Base-by-base conservation (phyloP, 2,329 filamentous ascomycete genomes). In the Penicillium paneum region DNA sequence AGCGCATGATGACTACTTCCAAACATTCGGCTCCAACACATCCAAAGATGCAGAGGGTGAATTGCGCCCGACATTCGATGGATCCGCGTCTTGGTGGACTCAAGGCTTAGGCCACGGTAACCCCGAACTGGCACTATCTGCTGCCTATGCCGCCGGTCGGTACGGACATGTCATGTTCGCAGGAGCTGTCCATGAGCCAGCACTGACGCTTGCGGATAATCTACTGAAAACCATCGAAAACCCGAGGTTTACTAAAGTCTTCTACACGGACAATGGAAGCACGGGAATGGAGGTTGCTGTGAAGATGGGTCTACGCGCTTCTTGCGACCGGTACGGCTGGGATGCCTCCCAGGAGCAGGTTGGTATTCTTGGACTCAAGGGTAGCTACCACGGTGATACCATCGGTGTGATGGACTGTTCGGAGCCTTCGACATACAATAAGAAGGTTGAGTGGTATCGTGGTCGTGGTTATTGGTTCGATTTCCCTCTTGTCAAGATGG, bases 101-200 rank as follows among this genome's bases (percentile, higher is more conserved):
- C 91, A 95, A 71, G 90, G 90, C 2, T 80, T 95, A 0, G 90
- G 91, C 1, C 91, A 95, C 61, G 88, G 86, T 6, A 91, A 90
- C 62, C 83, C 89, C 0, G 75, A 79, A 0, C 77, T 95, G 1
- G 83, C 89, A 0, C 80, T 94, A 1, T 85, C 88, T 0, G 89
- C 90, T 2, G 88, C 90, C 0, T 87, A 94, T 66, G 90, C 91
- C 0, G 89, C 90, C 1, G 90, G 90, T 8, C 81, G 90, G 28
- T 95, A 94, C 65, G 90, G 90, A 0, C 90, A 95, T 71, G 88
- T 94, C 61, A 94, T 95, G 88, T 94, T 95, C 65, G 88, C 89
- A 0, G 85, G 85, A 8, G 84, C 87, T 0, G 81, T 92, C n/a
- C 89, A 95, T 62, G 82, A 90, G 63, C 90, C 91, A 0, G 90